Evolutionary conservation across 2,329 filamentous ascomycete species (phyloP).

Genomic region (Xylariaceae sp.): DNA sequence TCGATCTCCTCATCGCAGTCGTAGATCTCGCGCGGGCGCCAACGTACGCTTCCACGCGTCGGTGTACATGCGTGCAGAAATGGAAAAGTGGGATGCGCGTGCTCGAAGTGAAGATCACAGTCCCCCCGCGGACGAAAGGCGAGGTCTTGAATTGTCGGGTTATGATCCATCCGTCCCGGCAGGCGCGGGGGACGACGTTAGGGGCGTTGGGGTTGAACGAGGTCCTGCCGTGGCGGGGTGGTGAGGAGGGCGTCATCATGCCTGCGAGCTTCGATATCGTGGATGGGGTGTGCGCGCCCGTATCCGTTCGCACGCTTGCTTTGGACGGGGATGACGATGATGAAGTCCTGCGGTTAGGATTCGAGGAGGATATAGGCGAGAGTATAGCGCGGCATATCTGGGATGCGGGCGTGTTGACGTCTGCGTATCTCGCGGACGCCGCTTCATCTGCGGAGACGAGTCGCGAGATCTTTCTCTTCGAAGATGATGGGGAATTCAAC

Average conservation of each 20-base stretch:
- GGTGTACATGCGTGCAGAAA: conserved; percentile 11
- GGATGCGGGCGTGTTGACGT: conserved; percentile 50
- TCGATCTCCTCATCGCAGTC: conserved; percentile 39
- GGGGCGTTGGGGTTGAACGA: conserved; percentile 18
- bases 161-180: conserved; percentile 20
- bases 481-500: conserved; percentile 33
- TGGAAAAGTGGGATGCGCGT: conserved; percentile 37
- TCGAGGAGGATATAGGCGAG: conserved; percentile 55
- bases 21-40: conserved; percentile 27
- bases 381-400: conserved; percentile 56
- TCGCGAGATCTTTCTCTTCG: conserved; percentile 14
- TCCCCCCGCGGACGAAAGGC: conserved; percentile 12
- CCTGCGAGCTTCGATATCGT: conserved; percentile 25
- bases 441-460: conserved; percentile 16
- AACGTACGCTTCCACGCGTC: background rate
- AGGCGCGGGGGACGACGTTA: background rate
- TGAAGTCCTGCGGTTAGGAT: conserved; percentile 34
- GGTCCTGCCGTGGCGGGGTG: conserved; percentile 18
- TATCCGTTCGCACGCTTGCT: conserved; percentile 23
- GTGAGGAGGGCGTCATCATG: conserved; percentile 23
- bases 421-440: conserved; percentile 33
- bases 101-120: conserved; percentile 32
- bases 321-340: conserved; percentile 5
- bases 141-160: conserved; percentile 19
- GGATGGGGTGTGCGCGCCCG: conserved; percentile 20